Conservation (phyloP, 352 stramenopile genomes). For the Pilasporangium apinafurcum region DNA sequence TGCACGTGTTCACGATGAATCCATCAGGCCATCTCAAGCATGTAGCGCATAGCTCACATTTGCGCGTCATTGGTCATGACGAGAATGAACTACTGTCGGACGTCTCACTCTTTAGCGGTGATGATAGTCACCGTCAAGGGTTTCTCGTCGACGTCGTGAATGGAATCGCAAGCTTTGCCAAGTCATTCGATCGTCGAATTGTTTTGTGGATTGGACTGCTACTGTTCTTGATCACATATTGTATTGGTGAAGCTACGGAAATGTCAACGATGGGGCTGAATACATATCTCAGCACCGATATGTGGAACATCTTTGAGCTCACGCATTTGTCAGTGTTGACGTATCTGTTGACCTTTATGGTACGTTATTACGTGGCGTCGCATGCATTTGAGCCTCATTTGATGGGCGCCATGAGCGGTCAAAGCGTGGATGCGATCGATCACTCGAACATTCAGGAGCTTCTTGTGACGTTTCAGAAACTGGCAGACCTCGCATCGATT, state of each 20-base stretch:
- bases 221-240: constrained; percentile 76
- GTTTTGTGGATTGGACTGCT: constrained; percentile 61
- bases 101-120: neutral
- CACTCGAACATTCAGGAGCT: constrained; percentile 59
- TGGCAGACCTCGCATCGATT: constrained; percentile 71
- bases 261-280: constrained; percentile 72
- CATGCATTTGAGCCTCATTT: constrained; percentile 41
- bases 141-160: neutral
- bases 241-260: constrained; percentile 66
- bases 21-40: constrained; percentile 81
- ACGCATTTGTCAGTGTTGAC: constrained; percentile 62
- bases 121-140: neutral
- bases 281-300: constrained; percentile 76
- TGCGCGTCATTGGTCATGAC: constrained; percentile 75
- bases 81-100: constrained; percentile 28
- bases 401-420: constrained; percentile 18
- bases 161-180: neutral
- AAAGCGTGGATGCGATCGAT: constrained; percentile 42
- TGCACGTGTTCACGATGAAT: constrained; percentile 76
- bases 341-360: constrained; percentile 56
- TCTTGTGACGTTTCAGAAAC: constrained; percentile 58
- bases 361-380: constrained; percentile 62
- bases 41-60: constrained; percentile 72
- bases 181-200: constrained; percentile 49
- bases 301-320: constrained; percentile 88